phyloP scores from a whole-genome alignment of 257 asterid genomes.

The Ophiorrhiza pumila region DNA sequence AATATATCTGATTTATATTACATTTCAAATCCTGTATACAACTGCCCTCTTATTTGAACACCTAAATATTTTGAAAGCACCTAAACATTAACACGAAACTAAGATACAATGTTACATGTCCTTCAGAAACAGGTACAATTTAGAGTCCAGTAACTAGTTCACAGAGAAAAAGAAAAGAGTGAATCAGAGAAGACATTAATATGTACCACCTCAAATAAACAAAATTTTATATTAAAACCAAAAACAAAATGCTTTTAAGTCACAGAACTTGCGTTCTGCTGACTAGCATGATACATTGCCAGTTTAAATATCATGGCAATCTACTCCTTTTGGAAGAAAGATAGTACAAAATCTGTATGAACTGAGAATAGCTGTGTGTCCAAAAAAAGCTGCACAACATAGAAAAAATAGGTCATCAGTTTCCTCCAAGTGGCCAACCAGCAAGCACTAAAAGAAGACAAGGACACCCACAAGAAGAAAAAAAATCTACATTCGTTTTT shows the following conservation, averaged over 20 bases:
- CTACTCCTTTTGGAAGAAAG: conserved; percentile 96
- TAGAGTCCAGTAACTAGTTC: not conserved
- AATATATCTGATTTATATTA: not conserved
- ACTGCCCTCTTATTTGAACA: not conserved
- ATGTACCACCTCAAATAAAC: conserved; percentile 1
- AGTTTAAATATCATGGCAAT: conserved; percentile 18
- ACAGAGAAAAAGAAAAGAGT: not conserved
- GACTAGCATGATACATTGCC: conserved; percentile 14
- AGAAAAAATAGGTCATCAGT: conserved; percentile 23
- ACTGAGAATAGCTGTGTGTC: conserved; percentile 99
- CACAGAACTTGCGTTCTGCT: conserved; percentile 42
- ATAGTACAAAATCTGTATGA: conserved; percentile 91
- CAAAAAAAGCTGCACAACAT: conserved; percentile 66
- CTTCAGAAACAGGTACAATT: not conserved
- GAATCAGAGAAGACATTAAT: not conserved
- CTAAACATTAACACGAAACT: not conserved
- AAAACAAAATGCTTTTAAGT: not conserved
- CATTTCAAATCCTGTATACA: conserved; percentile 6
- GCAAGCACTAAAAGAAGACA: not conserved
- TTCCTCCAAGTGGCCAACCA: not conserved
- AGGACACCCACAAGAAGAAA: not conserved
- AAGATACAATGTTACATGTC: conserved; percentile 11
- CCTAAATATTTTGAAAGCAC: not conserved
- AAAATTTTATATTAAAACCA: conserved; percentile 7
- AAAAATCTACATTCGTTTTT: not conserved